Evolutionary conservation across 1,139 yeast species (phyloP).

Genomic region (Saccharomycopsis hybrid): DNA sequence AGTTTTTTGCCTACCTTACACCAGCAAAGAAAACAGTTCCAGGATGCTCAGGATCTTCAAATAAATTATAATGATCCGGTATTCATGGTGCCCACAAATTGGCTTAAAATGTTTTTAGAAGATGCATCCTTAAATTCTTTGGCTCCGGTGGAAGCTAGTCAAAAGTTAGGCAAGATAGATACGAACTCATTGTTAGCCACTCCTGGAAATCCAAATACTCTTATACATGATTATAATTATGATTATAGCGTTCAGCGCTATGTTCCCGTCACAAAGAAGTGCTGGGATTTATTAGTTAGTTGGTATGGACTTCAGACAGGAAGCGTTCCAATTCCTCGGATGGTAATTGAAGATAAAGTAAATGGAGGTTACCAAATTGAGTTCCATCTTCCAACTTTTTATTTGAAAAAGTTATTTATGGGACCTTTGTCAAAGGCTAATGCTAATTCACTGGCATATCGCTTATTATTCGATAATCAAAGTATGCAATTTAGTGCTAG

Average conservation of each 20-base stretch:
- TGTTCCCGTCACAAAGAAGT: conserved; percentile 34
- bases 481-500: conserved; percentile 22
- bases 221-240: conserved; percentile 21
- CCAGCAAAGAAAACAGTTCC: conserved; percentile 3
- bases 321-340: conserved; percentile 41
- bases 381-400: conserved; percentile 44
- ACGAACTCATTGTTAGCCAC: conserved; percentile 31
- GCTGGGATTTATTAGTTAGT: conserved; percentile 38
- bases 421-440: conserved; percentile 24
- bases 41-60: neutral
- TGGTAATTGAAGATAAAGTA: conserved; percentile 34
- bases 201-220: conserved; percentile 25
- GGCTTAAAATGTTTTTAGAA: conserved; percentile 31
- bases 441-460: conserved; percentile 8
- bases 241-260: conserved; percentile 22
- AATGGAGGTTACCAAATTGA: conserved; percentile 43
- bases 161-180: conserved; percentile 32
- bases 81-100: conserved; percentile 32
- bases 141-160: conserved; percentile 20
- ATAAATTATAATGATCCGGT: conserved; percentile 23
- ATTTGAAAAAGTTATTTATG: conserved; percentile 42
- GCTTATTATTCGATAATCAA: conserved; percentile 20
- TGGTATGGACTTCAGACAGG: conserved; percentile 49
- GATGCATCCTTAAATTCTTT: conserved; percentile 24
- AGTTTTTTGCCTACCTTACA: no score